Percentiles rank a stretch among this genome's conserved stretches.
Conservation (phyloP, 1,139 yeast genomes). For the Hansenula sp. region DNA sequence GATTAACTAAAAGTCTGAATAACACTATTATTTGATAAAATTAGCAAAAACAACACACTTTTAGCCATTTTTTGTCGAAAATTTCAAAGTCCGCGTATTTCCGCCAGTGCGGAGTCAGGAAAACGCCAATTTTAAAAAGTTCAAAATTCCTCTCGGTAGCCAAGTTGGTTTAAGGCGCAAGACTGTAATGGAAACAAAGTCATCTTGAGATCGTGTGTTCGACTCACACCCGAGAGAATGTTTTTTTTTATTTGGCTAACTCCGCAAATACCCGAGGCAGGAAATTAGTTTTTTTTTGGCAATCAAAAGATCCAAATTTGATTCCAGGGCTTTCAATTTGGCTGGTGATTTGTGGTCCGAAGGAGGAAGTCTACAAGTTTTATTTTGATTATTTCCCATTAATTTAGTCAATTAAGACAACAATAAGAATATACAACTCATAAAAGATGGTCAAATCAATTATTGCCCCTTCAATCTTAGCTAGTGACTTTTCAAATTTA, state of each 20-base stretch:
- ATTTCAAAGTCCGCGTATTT: no score
- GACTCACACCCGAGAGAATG: slow-evolving; percentile 27
- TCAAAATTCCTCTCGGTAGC: slow-evolving; percentile 22
- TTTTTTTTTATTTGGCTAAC: slow-evolving; percentile 1
- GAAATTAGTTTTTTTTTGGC: not conserved
- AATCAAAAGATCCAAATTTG: not conserved
- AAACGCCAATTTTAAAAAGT: no score
- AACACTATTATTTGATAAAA: no score
- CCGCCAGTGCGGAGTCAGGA: not conserved
- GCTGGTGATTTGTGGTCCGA: not conserved
- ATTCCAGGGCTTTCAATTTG: no score
- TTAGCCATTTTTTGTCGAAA: no score
- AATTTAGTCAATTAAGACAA: no score
- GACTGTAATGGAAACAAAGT: slow-evolving; percentile 24
- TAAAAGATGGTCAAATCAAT: slow-evolving; percentile 66
- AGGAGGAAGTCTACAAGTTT: not conserved
- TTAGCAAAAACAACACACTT: no score
- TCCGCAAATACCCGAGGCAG: not conserved
- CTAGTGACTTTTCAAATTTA: slow-evolving; percentile 88
- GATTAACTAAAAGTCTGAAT: no score
- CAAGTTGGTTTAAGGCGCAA: slow-evolving; percentile 29
- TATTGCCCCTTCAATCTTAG: slow-evolving; percentile 93
- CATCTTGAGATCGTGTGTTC: slow-evolving; percentile 27
- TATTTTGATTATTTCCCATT: no score
- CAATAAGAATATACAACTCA: no score